Base-by-base conservation (phyloP, 2,329 filamentous ascomycete genomes). In the Orbilia quercus region DNA sequence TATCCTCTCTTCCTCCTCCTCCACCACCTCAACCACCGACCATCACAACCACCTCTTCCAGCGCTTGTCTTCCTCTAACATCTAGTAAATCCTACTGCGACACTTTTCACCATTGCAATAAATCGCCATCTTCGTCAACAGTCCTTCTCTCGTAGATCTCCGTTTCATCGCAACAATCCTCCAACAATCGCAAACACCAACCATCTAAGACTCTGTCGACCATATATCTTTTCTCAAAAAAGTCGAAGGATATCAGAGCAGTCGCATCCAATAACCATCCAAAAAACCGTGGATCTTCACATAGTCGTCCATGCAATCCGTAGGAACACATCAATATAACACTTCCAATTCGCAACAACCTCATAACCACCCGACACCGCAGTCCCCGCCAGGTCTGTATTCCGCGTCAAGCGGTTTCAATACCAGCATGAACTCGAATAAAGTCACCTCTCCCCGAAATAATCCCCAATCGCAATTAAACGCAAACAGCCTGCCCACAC, bases 251-350 rank as follows among this genome's bases (percentile, higher is more conserved):
- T 20, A n/a, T 31, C 20, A 18, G 12, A 7, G 40, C 25, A 47
- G 7, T n/a, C 2, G 12, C 58, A 45, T 40, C 20, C 38, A 16
- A 53, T 18, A 36, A 36, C 31, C n/a, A 28, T 25, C 48, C n/a
- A 14, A 42, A 38, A 54, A 72, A 57, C 54, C 36, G 60, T 66
- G 69, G 69, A 73, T 66, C 20, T 38, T 22, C 54, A 62, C 40
- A 59, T 28, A 36, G 25, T 65, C 60, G 69, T 73, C 69, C 60
- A 73, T 73, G 69, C 69, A 73, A 73, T 73, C 69, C 69, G 62
- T 73, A 64, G 69, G 69, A 54, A 73, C 69, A 65, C 69, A 73
- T 47, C 69, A 73, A 58, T 73, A 73, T 73, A 73, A 73, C 69
- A 73, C 69, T 62, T 73, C 69, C 14, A 73, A 73, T 54, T 73